A percentile compares a stretch with the other conserved stretches of the same genome.
These are phyloP conservation scores for Pseudonitzschia delicatissima DNA, from an alignment of 108 stramenopile species.

Conservation along the genomic window DNA sequence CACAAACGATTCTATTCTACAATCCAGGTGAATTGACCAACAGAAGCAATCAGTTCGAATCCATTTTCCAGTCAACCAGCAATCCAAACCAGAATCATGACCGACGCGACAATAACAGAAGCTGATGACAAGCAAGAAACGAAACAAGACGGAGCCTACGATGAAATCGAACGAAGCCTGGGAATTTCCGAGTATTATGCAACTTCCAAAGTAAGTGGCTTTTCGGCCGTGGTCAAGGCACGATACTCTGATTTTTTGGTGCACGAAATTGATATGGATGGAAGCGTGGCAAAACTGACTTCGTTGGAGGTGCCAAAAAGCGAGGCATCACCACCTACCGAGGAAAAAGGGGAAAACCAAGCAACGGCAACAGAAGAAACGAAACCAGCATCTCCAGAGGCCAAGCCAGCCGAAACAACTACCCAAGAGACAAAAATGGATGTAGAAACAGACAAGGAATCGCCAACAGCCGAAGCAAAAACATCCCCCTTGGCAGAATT, in stretches of 20 bases:
- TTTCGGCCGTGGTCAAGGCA: slow-evolving; percentile 76
- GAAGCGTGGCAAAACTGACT: slow-evolving; percentile 60
- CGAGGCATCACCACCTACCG: not conserved
- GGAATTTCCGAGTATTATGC: slow-evolving; percentile 66
- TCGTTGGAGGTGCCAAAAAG: slow-evolving; percentile 33
- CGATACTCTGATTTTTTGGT: slow-evolving; percentile 86
- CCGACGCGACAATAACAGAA: no score
- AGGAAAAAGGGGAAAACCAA: slow-evolving; percentile 7
- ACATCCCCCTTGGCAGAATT: not conserved
- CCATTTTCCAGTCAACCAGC: no score
- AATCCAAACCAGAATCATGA: no score
- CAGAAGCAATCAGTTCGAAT: no score
- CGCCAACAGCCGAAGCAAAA: not conserved
- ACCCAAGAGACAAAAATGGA: not conserved
- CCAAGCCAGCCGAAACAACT: not conserved
- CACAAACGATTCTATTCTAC: no score
- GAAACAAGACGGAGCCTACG: slow-evolving; percentile 19
- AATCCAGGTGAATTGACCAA: no score
- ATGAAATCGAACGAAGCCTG: slow-evolving; percentile 52
- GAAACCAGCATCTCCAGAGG: not conserved
- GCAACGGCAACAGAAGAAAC: not conserved
- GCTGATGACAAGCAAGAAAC: no score
- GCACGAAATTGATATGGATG: slow-evolving; percentile 79
- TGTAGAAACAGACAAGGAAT: not conserved
- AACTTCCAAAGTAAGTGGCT: slow-evolving; percentile 36